These are phyloP conservation scores for Akanthomyces uredinophilus DNA, from an alignment of 2,329 filamentous ascomycete species.

Conservation along the genomic window DNA sequence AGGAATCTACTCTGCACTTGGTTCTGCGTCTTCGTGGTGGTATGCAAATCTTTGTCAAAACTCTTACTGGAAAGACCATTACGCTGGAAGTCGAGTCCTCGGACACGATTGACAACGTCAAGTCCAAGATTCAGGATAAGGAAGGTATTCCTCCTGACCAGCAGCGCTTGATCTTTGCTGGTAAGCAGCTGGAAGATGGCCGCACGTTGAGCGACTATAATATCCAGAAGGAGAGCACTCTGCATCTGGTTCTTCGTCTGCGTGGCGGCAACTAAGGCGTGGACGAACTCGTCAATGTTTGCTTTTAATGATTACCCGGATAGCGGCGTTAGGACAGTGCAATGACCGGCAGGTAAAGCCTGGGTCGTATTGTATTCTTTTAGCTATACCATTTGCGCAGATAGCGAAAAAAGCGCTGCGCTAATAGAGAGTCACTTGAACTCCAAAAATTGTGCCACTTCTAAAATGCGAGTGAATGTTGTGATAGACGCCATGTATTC, in stretches of 20 bases:
- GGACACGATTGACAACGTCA: slow-evolving; percentile 95
- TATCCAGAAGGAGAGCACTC: slow-evolving; percentile 89
- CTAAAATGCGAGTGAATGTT: background rate
- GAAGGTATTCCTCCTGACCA: slow-evolving; percentile 95
- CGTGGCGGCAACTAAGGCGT: slow-evolving; percentile 63
- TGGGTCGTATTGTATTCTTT: slow-evolving; percentile 16
- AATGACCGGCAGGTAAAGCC: background rate
- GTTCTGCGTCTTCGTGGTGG: slow-evolving; percentile 78
- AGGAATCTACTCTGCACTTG: slow-evolving; percentile 76
- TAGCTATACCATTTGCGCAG: slow-evolving; percentile 15
- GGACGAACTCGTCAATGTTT: background rate
- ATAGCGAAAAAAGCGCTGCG: slow-evolving; percentile 16
- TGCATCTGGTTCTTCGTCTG: slow-evolving; percentile 84
- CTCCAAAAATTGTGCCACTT: background rate
- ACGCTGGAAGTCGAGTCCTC: slow-evolving; percentile 84
- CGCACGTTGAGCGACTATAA: slow-evolving; percentile 90
- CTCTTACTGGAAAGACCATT: slow-evolving; percentile 90
- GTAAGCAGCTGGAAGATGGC: slow-evolving; percentile 93
- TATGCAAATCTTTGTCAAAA: slow-evolving; percentile 76
- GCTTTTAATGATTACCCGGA: slow-evolving; percentile 24
- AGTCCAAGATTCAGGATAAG: slow-evolving; percentile 98
- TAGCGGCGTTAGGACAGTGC: slow-evolving; percentile 9
- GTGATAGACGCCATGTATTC: background rate
- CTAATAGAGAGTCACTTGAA: slow-evolving; percentile 17
- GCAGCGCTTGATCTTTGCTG: slow-evolving; percentile 92